A percentile compares a stretch with the other conserved stretches of the same genome.
phyloP scores from a whole-genome alignment of 2,329 filamentous ascomycete species.

The Colletotrichum caudatum region DNA sequence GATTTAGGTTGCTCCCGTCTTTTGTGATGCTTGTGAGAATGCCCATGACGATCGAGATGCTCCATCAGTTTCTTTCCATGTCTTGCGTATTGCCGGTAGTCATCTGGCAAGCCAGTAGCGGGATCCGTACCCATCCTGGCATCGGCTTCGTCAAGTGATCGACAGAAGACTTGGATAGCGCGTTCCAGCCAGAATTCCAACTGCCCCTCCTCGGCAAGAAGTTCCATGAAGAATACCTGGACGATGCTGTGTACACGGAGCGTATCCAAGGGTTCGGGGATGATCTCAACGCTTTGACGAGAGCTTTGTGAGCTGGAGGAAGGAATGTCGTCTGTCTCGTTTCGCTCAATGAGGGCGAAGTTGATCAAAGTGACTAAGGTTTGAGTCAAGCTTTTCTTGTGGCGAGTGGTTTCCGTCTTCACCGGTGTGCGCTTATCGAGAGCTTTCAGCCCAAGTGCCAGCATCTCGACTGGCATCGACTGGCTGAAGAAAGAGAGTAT shows the following conservation, averaged over 20 bases:
- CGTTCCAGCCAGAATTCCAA: conserved; percentile 62
- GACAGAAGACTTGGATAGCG: conserved; percentile 61
- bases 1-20: background rate
- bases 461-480: conserved; percentile 74
- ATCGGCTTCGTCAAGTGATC: conserved; percentile 61
- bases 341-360: conserved; percentile 65
- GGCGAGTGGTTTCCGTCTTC: conserved; percentile 52
- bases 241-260: conserved; percentile 65
- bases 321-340: conserved; percentile 57
- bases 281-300: conserved; percentile 45
- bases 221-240: conserved; percentile 64
- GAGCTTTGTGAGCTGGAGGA: conserved; percentile 57
- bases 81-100: conserved; percentile 64
- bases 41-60: conserved; percentile 57
- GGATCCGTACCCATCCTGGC: conserved; percentile 56
- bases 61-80: conserved; percentile 62
- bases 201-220: conserved; percentile 56
- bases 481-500: conserved; percentile 75
- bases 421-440: conserved; percentile 61
- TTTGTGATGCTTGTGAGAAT: background rate
- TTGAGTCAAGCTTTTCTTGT: conserved; percentile 57
- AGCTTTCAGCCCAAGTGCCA: conserved; percentile 65
- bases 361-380: conserved; percentile 63
- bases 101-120: conserved; percentile 58
- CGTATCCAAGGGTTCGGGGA: conserved; percentile 61